A percentile compares a stretch with the other conserved stretches of the same genome.
Conservation (phyloP, 306 rosid species). For the Myrica gale region DNA sequence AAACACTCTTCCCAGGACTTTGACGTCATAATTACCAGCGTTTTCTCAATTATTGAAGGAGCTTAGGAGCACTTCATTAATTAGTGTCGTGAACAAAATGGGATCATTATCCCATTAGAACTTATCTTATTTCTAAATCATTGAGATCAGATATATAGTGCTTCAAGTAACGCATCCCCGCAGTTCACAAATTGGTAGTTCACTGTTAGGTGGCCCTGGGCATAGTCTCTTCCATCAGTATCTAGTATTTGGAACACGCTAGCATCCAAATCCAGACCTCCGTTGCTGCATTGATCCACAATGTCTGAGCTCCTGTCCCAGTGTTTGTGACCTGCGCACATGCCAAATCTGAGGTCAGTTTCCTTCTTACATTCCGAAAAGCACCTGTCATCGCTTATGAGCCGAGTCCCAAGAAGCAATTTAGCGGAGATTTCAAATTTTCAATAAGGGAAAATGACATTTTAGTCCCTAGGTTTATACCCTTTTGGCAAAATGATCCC, state of each 20-base stretch:
- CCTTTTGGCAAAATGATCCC: too few relatives aligned
- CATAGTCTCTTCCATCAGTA: conserved; percentile 44
- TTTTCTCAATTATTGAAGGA: too few relatives aligned
- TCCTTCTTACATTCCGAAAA: background rate
- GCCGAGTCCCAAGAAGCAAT: too few relatives aligned
- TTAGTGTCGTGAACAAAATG: too few relatives aligned
- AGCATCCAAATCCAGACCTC: conserved; percentile 70
- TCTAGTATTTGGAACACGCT: conserved; percentile 46
- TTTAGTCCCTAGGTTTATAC: too few relatives aligned
- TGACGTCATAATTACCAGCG: too few relatives aligned
- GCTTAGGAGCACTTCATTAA: too few relatives aligned
- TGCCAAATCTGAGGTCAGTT: background rate
- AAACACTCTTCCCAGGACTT: too few relatives aligned
- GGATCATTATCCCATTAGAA: background rate
- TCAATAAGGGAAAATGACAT: too few relatives aligned
- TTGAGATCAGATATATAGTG: background rate
- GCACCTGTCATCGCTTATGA: too few relatives aligned
- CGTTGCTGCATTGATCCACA: conserved; percentile 63
- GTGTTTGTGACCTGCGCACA: conserved; percentile 55
- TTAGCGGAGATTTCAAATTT: too few relatives aligned
- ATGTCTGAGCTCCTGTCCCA: conserved; percentile 40
- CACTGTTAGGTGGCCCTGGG: conserved; percentile 52
- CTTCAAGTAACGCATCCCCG: conserved; percentile 30
- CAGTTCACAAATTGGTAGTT: conserved; percentile 56
- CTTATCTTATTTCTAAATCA: background rate